phyloP scores from a whole-genome alignment of 2,329 filamentous ascomycete genomes.

The Juglanconis juglandina region DNA sequence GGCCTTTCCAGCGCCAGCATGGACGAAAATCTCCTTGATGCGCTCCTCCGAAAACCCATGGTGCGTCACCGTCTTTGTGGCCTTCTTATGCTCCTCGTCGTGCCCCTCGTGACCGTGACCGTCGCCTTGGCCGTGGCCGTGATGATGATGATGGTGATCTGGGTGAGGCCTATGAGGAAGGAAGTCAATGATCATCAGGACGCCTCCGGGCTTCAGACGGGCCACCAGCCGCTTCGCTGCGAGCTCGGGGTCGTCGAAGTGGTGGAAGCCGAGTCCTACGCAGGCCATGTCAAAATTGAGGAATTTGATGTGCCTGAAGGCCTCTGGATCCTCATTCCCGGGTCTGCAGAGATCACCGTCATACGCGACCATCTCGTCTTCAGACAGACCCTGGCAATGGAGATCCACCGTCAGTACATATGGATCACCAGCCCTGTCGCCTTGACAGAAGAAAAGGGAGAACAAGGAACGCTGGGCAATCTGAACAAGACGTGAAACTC shows the following conservation, averaged over 20 bases:
- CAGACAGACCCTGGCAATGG: slow-evolving; percentile 40
- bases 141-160: neutral
- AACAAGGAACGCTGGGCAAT: neutral
- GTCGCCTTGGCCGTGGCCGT: neutral
- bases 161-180: slow-evolving; percentile 45
- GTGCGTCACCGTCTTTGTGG: slow-evolving; percentile 55
- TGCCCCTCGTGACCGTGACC: neutral
- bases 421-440: neutral
- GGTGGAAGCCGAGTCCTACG: slow-evolving; percentile 58
- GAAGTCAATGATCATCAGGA: slow-evolving; percentile 67
- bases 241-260: slow-evolving; percentile 62
- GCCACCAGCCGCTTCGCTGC: slow-evolving; percentile 57
- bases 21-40: slow-evolving; percentile 58
- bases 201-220: slow-evolving; percentile 63
- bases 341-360: slow-evolving; percentile 55
- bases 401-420: slow-evolving; percentile 1
- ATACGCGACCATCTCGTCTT: slow-evolving; percentile 52
- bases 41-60: slow-evolving; percentile 62
- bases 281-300: slow-evolving; percentile 65
- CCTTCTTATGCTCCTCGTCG: slow-evolving; percentile 9
- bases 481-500: slow-evolving; percentile 14
- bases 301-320: slow-evolving; percentile 60
- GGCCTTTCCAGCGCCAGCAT: slow-evolving; percentile 55
- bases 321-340: slow-evolving; percentile 44
- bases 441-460: neutral